Base-by-base conservation (phyloP, 768 basidiomycete species). In the Boletus pseudo-olivaceus region DNA sequence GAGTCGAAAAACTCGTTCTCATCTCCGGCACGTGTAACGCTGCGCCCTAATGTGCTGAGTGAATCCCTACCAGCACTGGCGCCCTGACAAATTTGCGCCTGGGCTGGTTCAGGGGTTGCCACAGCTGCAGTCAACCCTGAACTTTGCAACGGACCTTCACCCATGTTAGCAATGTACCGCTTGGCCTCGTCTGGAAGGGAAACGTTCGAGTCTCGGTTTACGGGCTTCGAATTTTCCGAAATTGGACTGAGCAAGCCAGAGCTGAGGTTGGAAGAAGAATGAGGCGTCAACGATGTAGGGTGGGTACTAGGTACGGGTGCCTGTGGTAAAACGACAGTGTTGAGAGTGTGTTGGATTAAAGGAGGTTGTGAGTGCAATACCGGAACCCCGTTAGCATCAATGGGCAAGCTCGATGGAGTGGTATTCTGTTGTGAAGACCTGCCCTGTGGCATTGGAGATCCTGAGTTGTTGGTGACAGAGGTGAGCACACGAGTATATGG, bases 171-270 rank as follows among this genome's bases (percentile, higher is more conserved):
- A 52, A 89, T 85, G 62, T 88, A 90, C 45, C 80, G 82, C 58
- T 76, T 82, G 15, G 89, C 85, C 67, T 92, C 90, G 51, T 90
- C 88, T 1, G 90, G 87, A 35, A 90, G 75, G 33, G 85, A 82
- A 47, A 86, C 80, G 23, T 80, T 78, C 9, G 87, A 90, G 47
- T 85, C 85, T 51, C 85, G 80, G n/a, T 81, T 80, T 17, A 75
- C 59, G 6, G 72, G 66, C n/a, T 67, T 67, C 20, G 70, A 67
- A 56, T 65, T 64, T 63, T 75, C 69, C 19, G 66, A 58, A 39
- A 60, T 67, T 35, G 60, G 67, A 44, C 53, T 66, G 38, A 62
- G 65, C 32, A 58, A 55, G 32, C 45, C 50, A 15, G 60, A 53
- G 43, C 30, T 37, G 19, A 51, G 53, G 30, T 53, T 47, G 43